Percentiles rank a stretch among this genome's conserved stretches.
Conservation (phyloP, 108 stramenopile genomes). For the Mediolabrus comicus region DNA sequence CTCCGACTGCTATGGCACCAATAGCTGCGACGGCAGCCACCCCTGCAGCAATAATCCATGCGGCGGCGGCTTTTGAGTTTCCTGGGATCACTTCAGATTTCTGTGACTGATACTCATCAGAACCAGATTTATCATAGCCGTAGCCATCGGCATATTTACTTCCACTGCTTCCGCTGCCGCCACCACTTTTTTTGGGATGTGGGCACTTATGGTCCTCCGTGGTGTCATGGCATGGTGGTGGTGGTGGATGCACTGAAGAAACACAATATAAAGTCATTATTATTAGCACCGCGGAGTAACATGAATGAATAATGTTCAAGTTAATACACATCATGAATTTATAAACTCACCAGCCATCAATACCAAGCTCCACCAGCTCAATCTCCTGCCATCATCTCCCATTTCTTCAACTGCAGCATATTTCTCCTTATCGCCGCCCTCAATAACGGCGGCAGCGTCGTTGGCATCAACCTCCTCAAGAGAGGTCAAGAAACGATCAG, state of each 20-base stretch:
- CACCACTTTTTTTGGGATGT: constrained; percentile 14
- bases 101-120: neutral
- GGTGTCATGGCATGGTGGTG: no score
- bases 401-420: neutral
- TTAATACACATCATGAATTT: no score
- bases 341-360: constrained; percentile 26
- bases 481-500: neutral
- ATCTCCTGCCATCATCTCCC: constrained; percentile 13
- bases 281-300: neutral
- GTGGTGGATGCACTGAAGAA: no score
- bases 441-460: neutral
- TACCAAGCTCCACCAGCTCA: constrained; percentile 44
- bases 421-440: neutral
- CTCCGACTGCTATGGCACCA: constrained; percentile 33
- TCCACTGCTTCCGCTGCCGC: constrained; percentile 16
- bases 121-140: no score
- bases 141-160: neutral
- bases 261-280: no score
- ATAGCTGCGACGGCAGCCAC: constrained; percentile 31
- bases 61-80: neutral
- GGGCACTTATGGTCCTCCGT: no score
- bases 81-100: neutral
- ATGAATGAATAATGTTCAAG: neutral
- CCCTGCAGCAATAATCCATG: constrained; percentile 24
- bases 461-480: neutral